These are phyloP conservation scores for Lenwebbia sp. DNA, from an alignment of 345 rosid genomes.

Conservation along the genomic window DNA sequence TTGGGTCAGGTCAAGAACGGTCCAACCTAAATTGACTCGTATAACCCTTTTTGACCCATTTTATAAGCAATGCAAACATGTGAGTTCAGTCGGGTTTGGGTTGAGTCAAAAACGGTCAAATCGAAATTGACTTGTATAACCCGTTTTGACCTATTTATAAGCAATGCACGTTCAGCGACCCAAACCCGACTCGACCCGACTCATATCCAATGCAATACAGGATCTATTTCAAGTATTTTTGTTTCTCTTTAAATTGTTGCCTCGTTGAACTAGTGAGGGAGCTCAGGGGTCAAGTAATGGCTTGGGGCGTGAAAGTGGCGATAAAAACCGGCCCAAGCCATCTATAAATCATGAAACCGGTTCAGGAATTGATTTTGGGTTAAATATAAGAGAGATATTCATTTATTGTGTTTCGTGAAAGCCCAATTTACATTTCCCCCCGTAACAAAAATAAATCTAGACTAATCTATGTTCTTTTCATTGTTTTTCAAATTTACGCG, in stretches of 20 bases:
- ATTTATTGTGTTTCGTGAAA: not conserved
- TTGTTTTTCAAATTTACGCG: not conserved
- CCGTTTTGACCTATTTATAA: not conserved
- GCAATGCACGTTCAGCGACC: not conserved
- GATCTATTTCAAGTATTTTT: not conserved
- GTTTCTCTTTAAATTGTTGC: not conserved
- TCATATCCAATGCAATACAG: rapidly evolving
- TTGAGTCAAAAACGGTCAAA: rapidly evolving
- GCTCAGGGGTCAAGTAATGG: not conserved
- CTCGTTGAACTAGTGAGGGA: not conserved
- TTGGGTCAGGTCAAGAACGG: too few species aligned
- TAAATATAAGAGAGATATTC: not conserved
- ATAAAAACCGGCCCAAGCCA: not conserved
- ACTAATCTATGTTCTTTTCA: not conserved
- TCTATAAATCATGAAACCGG: not conserved
- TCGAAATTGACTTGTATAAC: not conserved
- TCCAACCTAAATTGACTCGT: too few species aligned
- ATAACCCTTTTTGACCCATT: too few species aligned
- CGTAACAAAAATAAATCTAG: not conserved
- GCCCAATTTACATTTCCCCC: not conserved
- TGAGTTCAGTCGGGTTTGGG: not conserved
- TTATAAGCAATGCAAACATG: not conserved
- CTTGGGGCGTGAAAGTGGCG: not conserved
- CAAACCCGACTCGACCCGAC: not conserved
- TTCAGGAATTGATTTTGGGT: not conserved